These are phyloP conservation scores for Delitschia confertaspora DNA, from an alignment of 495 filamentous ascomycete species.

Conservation along the genomic window DNA sequence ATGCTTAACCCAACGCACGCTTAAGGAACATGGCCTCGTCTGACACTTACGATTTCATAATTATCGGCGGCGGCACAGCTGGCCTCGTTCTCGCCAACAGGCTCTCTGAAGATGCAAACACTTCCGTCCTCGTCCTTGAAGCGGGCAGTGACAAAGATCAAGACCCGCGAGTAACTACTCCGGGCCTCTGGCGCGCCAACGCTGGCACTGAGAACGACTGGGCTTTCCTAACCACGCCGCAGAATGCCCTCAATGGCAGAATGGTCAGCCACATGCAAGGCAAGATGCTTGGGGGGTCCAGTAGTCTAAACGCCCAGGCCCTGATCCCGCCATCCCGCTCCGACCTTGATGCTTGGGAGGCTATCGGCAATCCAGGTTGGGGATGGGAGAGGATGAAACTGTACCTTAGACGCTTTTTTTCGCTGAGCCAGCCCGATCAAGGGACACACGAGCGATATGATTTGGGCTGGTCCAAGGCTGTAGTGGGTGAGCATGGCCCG, in stretches of 20 bases:
- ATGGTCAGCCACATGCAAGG: not conserved
- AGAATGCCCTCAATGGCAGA: conserved; percentile 1
- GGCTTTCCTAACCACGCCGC: conserved; percentile 1
- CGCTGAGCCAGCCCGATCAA: not conserved
- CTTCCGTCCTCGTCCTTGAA: conserved; percentile 11
- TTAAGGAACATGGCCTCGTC: too few relatives aligned
- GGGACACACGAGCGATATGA: conserved; percentile 1
- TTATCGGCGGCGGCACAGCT: conserved; percentile 21
- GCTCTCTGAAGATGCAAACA: conserved; percentile 4
- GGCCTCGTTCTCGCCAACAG: conserved; percentile 13
- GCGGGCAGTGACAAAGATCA: conserved; percentile 3
- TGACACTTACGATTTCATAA: conserved; percentile 12
- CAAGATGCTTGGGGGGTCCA: conserved; percentile 5
- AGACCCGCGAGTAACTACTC: conserved; percentile 3
- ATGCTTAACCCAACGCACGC: too few relatives aligned
- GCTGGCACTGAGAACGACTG: conserved; percentile 4
- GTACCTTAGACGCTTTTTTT: conserved; percentile 10
- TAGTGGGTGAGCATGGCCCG: conserved; percentile 1
- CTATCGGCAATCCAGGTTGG: conserved; percentile 24
- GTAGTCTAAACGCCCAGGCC: conserved; percentile 7
- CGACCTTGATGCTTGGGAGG: conserved; percentile 21
- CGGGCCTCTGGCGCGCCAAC: not conserved
- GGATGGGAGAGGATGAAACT: conserved; percentile 16
- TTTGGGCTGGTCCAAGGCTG: not conserved
- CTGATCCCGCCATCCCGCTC: not conserved